Evolutionary conservation across 1,284 basidiomycete species (phyloP).

Genomic region (Cryptococcus maquisensis): DNA sequence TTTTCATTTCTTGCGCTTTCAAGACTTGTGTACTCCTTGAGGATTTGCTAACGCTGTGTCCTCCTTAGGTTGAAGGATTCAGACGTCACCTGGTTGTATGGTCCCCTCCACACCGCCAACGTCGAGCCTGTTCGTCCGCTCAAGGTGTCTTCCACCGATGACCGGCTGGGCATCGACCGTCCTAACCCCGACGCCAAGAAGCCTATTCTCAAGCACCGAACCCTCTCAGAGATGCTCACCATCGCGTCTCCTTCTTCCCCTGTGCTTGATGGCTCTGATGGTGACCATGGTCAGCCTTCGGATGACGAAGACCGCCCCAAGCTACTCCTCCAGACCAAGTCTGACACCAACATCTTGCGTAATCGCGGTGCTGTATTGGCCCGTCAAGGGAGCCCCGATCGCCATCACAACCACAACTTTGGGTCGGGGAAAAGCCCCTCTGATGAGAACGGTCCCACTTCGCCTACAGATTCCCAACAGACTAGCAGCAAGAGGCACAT

Average conservation of each 20-base stretch:
- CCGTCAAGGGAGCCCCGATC: constrained; percentile 19
- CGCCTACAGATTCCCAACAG: not conserved
- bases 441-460: constrained; percentile 1
- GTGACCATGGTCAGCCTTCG: constrained; percentile 40
- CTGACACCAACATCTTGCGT: constrained; percentile 66
- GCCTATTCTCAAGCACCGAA: constrained; percentile 94
- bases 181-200: constrained; percentile 55
- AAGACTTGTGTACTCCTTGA: too few relatives aligned
- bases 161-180: constrained; percentile 54
- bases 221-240: constrained; percentile 79
- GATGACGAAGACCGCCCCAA: constrained; percentile 53
- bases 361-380: constrained; percentile 18
- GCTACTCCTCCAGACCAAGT: constrained; percentile 68
- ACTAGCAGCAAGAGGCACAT: constrained; percentile 68
- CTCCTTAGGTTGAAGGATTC: constrained; percentile 89
- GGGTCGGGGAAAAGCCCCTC: constrained; percentile 7
- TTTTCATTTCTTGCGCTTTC: too few relatives aligned
- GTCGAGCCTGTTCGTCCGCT: constrained; percentile 62
- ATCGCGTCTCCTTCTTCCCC: constrained; percentile 56
- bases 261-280: constrained; percentile 49
- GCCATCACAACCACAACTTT: constrained; percentile 10
- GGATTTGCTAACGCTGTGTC: not conserved
- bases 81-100: constrained; percentile 98
- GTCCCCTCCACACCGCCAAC: constrained; percentile 81
- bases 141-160: constrained; percentile 53